Conservation (phyloP, 768 basidiomycete genomes). For the Suillus tomentosus region DNA sequence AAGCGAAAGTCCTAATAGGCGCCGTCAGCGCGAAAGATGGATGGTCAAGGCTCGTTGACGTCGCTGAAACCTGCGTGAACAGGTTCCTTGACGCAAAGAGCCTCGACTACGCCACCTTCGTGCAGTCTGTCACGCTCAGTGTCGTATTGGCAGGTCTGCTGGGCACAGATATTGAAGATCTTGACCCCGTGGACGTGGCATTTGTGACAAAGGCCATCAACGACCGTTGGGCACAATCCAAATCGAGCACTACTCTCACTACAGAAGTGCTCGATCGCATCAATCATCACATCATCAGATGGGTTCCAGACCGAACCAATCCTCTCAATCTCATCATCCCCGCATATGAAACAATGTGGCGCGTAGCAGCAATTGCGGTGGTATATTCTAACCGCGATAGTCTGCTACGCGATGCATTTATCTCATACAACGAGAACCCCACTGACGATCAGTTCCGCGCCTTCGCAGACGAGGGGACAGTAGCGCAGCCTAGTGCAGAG, state of each 20-base stretch:
- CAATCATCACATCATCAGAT: slow-evolving; percentile 38
- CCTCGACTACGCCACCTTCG: slow-evolving; percentile 35
- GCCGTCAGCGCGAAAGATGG: slow-evolving; percentile 11
- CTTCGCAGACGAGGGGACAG: slow-evolving; percentile 3
- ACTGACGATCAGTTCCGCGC: slow-evolving; percentile 31
- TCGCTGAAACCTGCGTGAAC: slow-evolving; percentile 15
- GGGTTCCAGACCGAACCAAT: slow-evolving; percentile 35
- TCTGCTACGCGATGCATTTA: slow-evolving; percentile 27
- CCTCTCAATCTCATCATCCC: slow-evolving; percentile 56
- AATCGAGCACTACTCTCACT: slow-evolving; percentile 35
- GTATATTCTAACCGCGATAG: slow-evolving; percentile 25
- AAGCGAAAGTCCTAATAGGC: slow-evolving; percentile 25
- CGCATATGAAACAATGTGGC: slow-evolving; percentile 59
- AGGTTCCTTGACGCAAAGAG: background rate
- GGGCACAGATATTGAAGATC: slow-evolving; percentile 27
- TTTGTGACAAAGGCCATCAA: slow-evolving; percentile 44
- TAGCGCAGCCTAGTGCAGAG: slow-evolving; percentile 34
- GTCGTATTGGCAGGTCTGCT: slow-evolving; percentile 42
- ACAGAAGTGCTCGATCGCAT: slow-evolving; percentile 23
- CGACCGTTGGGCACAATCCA: slow-evolving; percentile 38
- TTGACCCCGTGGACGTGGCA: slow-evolving; percentile 36
- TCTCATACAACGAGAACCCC: slow-evolving; percentile 33
- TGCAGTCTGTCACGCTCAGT: slow-evolving; percentile 42
- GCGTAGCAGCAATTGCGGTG: slow-evolving; percentile 50
- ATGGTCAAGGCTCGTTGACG: slow-evolving; percentile 20